Conservation (phyloP, 2,329 filamentous ascomycete species). For the Grosmannia penicillata region DNA sequence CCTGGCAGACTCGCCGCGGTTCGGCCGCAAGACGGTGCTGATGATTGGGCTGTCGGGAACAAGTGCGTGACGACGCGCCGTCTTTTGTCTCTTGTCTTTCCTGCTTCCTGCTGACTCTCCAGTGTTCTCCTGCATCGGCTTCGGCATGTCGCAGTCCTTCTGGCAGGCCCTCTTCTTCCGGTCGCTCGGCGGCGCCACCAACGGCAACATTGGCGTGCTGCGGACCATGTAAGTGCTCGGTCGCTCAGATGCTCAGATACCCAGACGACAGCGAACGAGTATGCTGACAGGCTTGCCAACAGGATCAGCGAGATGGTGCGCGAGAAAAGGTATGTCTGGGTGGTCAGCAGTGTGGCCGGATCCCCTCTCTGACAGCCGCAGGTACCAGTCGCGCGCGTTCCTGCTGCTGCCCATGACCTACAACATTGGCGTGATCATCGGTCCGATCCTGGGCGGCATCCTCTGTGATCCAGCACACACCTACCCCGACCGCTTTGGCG, state of each 20-base stretch:
- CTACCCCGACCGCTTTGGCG: slow-evolving; percentile 30
- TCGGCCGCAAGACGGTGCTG: slow-evolving; percentile 64
- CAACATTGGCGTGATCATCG: slow-evolving; percentile 50
- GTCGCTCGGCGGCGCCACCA: slow-evolving; percentile 49
- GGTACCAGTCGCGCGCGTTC: slow-evolving; percentile 27
- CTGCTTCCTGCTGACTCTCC: background rate
- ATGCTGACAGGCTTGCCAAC: background rate
- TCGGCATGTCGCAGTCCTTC: slow-evolving; percentile 55
- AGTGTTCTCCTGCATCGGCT: slow-evolving; percentile 48
- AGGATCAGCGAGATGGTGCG: slow-evolving; percentile 29
- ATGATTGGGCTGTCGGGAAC: slow-evolving; percentile 62
- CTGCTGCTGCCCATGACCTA: slow-evolving; percentile 50
- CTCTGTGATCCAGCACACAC: slow-evolving; percentile 28
- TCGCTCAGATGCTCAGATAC: background rate
- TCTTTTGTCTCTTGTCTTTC: background rate
- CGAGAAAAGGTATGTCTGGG: slow-evolving; percentile 23
- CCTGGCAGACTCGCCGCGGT: slow-evolving; percentile 44
- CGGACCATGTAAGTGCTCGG: slow-evolving; percentile 50
- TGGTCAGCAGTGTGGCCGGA: background rate
- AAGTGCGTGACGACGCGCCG: slow-evolving; percentile 17
- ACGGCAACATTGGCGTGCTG: slow-evolving; percentile 63
- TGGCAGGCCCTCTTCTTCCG: slow-evolving; percentile 46
- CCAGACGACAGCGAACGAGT: background rate
- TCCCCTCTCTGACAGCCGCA: slow-evolving; percentile 7
- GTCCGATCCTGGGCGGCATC: slow-evolving; percentile 33